phyloP scores from a whole-genome alignment of 345 rosid species.

The Salix exigua region DNA sequence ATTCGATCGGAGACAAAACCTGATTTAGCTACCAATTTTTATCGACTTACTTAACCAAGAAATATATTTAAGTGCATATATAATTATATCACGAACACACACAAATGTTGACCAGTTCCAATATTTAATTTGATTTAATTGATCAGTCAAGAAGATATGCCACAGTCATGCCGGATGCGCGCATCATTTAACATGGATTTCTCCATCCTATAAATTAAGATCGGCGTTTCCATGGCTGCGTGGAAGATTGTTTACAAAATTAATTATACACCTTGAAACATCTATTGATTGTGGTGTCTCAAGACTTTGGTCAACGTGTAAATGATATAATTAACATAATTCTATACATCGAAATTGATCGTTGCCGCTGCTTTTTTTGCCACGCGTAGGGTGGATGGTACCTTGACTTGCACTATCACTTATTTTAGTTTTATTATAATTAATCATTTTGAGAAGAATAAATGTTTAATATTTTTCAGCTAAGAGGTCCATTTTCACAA shows the following conservation, averaged over 20 bases:
- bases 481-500: slow-evolving; percentile 24
- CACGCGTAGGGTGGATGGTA: slow-evolving; percentile 8
- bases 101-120: neutral
- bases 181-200: slow-evolving; percentile 1
- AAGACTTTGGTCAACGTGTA: slow-evolving; percentile 24
- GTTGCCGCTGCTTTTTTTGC: neutral
- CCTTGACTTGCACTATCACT: neutral
- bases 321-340: neutral
- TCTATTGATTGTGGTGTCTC: slow-evolving; percentile 16
- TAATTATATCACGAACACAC: neutral
- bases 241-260: neutral
- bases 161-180: neutral
- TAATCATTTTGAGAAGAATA: neutral
- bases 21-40: slow-evolving; percentile 21
- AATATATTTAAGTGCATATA: neutral
- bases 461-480: slow-evolving; percentile 28
- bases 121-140: neutral
- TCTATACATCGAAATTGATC: neutral
- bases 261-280: slow-evolving; percentile 4
- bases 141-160: slow-evolving; percentile 5
- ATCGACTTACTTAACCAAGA: slow-evolving; percentile 13
- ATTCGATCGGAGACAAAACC: slow-evolving; percentile 11
- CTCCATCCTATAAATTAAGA: neutral
- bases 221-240: neutral
- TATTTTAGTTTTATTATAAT: neutral